Evolutionary conservation across 148 eudicot genomes (phyloP), one percentile per base, ranked within the genome.

Genomic region (Persicaria maculosa): DNA sequence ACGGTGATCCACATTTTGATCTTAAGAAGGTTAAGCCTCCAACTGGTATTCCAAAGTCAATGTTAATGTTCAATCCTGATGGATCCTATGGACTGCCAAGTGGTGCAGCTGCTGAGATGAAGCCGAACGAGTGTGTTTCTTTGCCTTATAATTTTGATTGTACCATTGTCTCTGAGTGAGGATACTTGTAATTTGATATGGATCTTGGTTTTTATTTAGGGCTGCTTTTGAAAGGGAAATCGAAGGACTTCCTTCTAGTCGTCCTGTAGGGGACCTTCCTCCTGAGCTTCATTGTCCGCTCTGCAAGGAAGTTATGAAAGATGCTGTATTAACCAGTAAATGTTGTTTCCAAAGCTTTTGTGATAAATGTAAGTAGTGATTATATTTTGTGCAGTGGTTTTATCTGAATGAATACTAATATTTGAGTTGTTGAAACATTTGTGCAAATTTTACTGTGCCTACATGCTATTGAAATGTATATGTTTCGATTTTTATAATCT

Each of bases 281-380:
- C 97, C 90, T 14, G 99, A 95, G 78, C 91, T 92, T 81, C 93
- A 81, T 75, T 92, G 98, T 72, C 96, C 96, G 2, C 73, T 95
- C 72, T 95, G 98, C 81, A 90, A 88, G 83, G 87, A 90, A 81
- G 98, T 92, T 54, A 95, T 95, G 97, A 92, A 95, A 80, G 96
- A 95, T 82, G 99, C 99, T 71, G 96, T 89, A 3, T 81, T 95
- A 58, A 87, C 97, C n/a, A 88, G 97, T 91, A 95, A 88, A 82
- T 95, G 99, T 76, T 92, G 99, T 77, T 90, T 90, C 52, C 79
- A 71, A 10, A 95, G 97, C 65, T 95, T 88, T 76, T 95, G 99
- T 80, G 97, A 95, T 73, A 92, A 84, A 86, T 95, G 98, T 95
- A 88, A 86, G 90, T 47, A 22, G 1, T 71, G 52, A 16, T 71